These are phyloP conservation scores for Kokia cookei DNA, from an alignment of 441 rosid species.

Conservation along the genomic window DNA sequence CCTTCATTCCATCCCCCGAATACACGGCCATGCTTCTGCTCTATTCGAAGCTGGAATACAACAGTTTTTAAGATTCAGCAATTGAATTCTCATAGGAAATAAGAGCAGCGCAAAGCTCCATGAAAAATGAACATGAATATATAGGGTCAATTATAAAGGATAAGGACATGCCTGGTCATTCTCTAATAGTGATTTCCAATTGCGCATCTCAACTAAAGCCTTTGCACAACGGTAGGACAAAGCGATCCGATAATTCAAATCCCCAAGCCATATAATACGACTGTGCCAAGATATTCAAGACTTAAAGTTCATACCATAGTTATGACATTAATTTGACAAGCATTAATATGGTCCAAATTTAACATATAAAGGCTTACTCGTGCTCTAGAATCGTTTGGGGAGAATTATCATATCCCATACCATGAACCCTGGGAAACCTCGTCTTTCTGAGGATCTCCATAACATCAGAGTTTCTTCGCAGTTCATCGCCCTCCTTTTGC, in stretches of 20 bases:
- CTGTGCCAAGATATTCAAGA: constrained; percentile 34
- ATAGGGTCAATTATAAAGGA: neutral
- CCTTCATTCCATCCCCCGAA: constrained; percentile 98
- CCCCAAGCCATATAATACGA: constrained; percentile 96
- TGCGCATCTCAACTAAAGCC: constrained; percentile 95
- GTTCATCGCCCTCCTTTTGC: constrained; percentile 97
- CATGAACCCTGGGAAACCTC: constrained; percentile 82
- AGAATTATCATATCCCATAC: constrained; percentile 57
- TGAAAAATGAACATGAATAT: neutral
- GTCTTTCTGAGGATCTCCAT: constrained; percentile 96
- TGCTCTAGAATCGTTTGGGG: constrained; percentile 90
- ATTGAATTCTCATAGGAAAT: neutral
- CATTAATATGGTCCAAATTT: neutral
- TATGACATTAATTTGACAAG: neutral
- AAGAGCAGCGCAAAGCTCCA: neutral
- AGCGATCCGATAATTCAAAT: constrained; percentile 91
- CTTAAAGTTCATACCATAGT: neutral
- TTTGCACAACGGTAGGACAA: constrained; percentile 78
- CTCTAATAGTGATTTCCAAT: constrained; percentile 86
- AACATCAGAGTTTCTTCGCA: constrained; percentile 91
- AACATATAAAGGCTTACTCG: constrained; percentile 50
- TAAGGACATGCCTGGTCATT: constrained; percentile 77
- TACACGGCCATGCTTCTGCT: constrained; percentile 67
- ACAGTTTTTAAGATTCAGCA: constrained; percentile 8
- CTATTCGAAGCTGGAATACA: constrained; percentile 63